phyloP scores from a whole-genome alignment of 164 flowering plant genomes.

The Piper longum region DNA sequence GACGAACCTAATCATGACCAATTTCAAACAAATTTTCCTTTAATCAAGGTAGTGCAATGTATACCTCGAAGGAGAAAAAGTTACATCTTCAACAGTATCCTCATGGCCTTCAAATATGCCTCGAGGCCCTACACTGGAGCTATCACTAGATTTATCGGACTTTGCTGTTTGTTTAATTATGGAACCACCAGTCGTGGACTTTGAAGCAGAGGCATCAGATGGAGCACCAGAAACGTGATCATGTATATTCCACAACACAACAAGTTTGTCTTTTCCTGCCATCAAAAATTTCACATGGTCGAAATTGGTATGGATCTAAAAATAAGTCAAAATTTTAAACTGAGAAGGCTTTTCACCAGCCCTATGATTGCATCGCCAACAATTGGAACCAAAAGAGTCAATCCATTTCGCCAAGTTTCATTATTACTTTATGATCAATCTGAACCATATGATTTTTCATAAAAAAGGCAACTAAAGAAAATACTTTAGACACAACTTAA shows the following conservation, averaged over 20 bases:
- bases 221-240: slow-evolving; percentile 70
- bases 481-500: too few species aligned
- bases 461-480: too few species aligned
- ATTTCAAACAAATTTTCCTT: too few species aligned
- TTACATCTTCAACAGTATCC: slow-evolving; percentile 97
- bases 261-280: slow-evolving; percentile 88
- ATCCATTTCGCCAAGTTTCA: too few species aligned
- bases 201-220: slow-evolving; percentile 33
- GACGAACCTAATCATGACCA: neutral
- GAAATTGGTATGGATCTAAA: too few species aligned
- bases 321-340: too few species aligned
- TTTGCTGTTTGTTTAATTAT: slow-evolving; percentile 35
- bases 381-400: too few species aligned
- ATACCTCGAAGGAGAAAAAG: slow-evolving; percentile 95
- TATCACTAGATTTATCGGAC: slow-evolving; percentile 34
- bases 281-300: slow-evolving; percentile 1
- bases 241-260: slow-evolving; percentile 90
- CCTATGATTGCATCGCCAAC: too few species aligned
- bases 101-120: slow-evolving; percentile 74
- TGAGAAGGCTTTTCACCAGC: too few species aligned
- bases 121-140: slow-evolving; percentile 61
- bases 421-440: too few species aligned
- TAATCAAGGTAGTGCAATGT: slow-evolving; percentile 2
- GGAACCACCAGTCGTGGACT: slow-evolving; percentile 39
- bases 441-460: too few species aligned